Conservation (phyloP, 2,329 filamentous ascomycete genomes). For the Endoconidiophora laricicola region DNA sequence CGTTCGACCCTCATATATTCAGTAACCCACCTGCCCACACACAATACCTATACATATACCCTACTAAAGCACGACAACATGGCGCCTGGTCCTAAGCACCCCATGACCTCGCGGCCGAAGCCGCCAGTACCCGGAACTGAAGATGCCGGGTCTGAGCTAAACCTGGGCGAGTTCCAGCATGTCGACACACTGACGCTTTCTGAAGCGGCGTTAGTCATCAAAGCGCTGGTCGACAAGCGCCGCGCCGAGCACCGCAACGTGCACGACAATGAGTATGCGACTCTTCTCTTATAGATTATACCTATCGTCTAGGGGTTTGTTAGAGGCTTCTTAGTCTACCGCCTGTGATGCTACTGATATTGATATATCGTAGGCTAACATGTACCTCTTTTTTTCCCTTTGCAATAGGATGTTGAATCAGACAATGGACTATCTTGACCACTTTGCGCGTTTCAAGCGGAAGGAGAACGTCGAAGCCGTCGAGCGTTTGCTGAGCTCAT, state of each 20-base stretch:
- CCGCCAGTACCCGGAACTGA: constrained; percentile 62
- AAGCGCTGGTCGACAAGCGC: constrained; percentile 69
- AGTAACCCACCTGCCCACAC: no score
- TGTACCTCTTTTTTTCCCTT: neutral
- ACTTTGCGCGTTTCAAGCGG: constrained; percentile 90
- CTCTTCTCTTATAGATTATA: neutral
- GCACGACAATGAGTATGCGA: constrained; percentile 63
- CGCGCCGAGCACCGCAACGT: constrained; percentile 65
- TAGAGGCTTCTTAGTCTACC: neutral
- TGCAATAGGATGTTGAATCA: constrained; percentile 57
- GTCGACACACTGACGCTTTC: constrained; percentile 85
- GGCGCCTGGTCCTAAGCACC: constrained; percentile 8
- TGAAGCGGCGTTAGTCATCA: constrained; percentile 82
- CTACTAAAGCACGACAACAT: neutral
- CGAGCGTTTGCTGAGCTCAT: constrained; percentile 65
- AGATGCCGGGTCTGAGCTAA: constrained; percentile 65
- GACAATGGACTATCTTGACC: constrained; percentile 81
- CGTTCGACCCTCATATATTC: no score
- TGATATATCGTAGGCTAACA: neutral
- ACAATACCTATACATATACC: neutral
- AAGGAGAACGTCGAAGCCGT: constrained; percentile 93
- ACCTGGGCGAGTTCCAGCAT: constrained; percentile 83
- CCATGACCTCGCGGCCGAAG: constrained; percentile 45
- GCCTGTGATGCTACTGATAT: neutral
- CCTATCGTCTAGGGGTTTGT: neutral